Conservation (phyloP, 352 stramenopile species). For the Thalassiosira livingstoniorum region DNA sequence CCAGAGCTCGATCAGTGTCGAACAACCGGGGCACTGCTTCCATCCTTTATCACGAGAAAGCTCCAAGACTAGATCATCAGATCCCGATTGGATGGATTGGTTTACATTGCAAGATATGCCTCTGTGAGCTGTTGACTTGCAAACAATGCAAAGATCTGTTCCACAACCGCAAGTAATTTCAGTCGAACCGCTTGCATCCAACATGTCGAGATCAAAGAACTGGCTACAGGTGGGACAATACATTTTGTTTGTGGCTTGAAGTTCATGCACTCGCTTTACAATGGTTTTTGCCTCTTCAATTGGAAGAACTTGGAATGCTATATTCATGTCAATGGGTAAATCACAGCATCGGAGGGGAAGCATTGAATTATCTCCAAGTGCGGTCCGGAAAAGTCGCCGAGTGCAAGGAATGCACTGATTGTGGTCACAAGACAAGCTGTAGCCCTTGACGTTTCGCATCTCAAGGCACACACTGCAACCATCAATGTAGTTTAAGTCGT, state of each 20-base stretch:
- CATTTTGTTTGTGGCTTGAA: slow-evolving; percentile 60
- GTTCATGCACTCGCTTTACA: slow-evolving; percentile 38
- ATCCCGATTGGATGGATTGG: slow-evolving; percentile 9
- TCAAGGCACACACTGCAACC: slow-evolving; percentile 58
- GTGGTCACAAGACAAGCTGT: slow-evolving; percentile 50
- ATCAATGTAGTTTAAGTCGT: slow-evolving; percentile 36
- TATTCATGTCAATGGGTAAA: slow-evolving; percentile 67
- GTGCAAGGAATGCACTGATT: slow-evolving; percentile 51
- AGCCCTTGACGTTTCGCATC: slow-evolving; percentile 40
- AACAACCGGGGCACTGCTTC: slow-evolving; percentile 65
- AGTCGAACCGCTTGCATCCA: slow-evolving; percentile 25
- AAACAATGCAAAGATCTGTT: slow-evolving; percentile 47
- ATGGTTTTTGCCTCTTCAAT: slow-evolving; percentile 21
- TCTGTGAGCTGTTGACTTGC: slow-evolving; percentile 54
- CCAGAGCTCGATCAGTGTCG: slow-evolving; percentile 58
- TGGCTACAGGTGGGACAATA: slow-evolving; percentile 60
- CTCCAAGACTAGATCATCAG: slow-evolving; percentile 38
- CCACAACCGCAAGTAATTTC: slow-evolving; percentile 49
- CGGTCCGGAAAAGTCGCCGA: slow-evolving; percentile 43
- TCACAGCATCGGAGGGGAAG: slow-evolving; percentile 64
- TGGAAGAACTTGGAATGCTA: slow-evolving; percentile 33
- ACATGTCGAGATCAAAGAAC: slow-evolving; percentile 63
- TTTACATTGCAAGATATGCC: slow-evolving; percentile 49
- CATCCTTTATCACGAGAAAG: slow-evolving; percentile 51
- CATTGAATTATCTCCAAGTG: slow-evolving; percentile 49